Base-by-base conservation (phyloP, 345 rosid species). In the Alliaria petiolata region DNA sequence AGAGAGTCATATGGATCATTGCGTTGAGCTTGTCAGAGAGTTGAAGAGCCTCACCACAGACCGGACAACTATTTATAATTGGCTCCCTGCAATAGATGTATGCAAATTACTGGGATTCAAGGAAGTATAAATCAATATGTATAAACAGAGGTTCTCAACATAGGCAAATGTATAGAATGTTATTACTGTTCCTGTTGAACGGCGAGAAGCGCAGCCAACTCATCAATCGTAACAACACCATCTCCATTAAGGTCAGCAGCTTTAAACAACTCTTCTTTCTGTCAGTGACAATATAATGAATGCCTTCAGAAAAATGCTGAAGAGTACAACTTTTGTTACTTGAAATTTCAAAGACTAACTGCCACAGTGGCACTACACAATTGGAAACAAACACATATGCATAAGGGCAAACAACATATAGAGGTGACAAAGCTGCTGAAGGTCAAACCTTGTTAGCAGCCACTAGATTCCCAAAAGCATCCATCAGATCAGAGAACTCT, bases 181-280 rank as follows among this genome's bases (percentile, higher is more conserved):
- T 70, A 72, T 85, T 93, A 93, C 98, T 81, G 72, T 81, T 91
- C 96, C 57, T 91, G 97, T 77, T 93, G 96, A 80, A 79, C 33
- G 43, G 93, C 91, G 66, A 93, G 97, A 65, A 93, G 92, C 52
- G 72, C 83, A 79, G 98, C 97, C 81, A 93, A 76, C 85, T 93
- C 98, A 81, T 93, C 98, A 77, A 91, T 70, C 83, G 91, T 84
- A 77, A 93, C 98, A 80, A 78, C 85, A 71, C 85, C 95, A 64
- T 91, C 98, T 76, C 89, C 89, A 78, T 93, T 89, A 75, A 68
- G 67, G 84, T 93, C 98, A 71, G 97, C 97, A 8, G 89, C 89
- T 83, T 83, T 86, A 74, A 93, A 93, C 68, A 93, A 85, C 80
- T 89, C 95, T 81, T 89, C 87, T 87, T 88, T 93, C 97, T 93